Evolutionary conservation across 768 basidiomycete species (phyloP).

Genomic region (Lactifluus subvellereus): DNA sequence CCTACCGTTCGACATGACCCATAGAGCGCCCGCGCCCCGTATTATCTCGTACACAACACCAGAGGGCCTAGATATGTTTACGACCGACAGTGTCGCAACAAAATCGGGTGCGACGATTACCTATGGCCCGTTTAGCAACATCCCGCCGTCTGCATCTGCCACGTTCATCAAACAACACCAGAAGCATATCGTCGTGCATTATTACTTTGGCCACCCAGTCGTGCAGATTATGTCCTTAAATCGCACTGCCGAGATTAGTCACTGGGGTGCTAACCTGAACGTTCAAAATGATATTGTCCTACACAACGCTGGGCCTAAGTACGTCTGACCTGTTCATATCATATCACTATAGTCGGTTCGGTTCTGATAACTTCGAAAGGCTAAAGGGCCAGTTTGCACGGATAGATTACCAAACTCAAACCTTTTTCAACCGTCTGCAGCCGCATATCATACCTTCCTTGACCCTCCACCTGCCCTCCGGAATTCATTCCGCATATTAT

Average conservation of each 20-base stretch:
- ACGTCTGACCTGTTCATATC: conserved; percentile 32
- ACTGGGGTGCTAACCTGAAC: conserved; percentile 95
- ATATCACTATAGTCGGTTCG: neutral
- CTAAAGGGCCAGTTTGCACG: conserved; percentile 96
- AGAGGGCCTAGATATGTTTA: conserved; percentile 51
- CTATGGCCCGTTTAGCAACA: conserved; percentile 80
- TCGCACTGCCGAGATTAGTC: conserved; percentile 85
- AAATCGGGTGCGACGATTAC: conserved; percentile 78
- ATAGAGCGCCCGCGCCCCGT: conserved; percentile 63
- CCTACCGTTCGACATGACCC: neutral
- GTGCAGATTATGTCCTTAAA: conserved; percentile 66
- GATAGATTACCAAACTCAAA: conserved; percentile 74
- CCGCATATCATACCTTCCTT: conserved; percentile 70
- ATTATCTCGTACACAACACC: conserved; percentile 71
- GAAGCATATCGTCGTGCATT: conserved; percentile 67
- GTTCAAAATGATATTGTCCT: conserved; percentile 83
- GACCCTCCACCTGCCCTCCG: conserved; percentile 75
- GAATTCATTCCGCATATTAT: conserved; percentile 78
- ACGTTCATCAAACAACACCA: conserved; percentile 58
- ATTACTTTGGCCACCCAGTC: conserved; percentile 76
- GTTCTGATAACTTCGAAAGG: conserved; percentile 38
- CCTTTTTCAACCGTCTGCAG: conserved; percentile 58
- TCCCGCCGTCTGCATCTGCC: conserved; percentile 55
- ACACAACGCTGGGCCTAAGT: conserved; percentile 89
- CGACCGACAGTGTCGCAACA: conserved; percentile 52